A percentile compares a stretch with the other conserved stretches of the same genome.
Evolutionary conservation across 116 monocot species (phyloP).

Genomic region (Papilionanthe hybrid): DNA sequence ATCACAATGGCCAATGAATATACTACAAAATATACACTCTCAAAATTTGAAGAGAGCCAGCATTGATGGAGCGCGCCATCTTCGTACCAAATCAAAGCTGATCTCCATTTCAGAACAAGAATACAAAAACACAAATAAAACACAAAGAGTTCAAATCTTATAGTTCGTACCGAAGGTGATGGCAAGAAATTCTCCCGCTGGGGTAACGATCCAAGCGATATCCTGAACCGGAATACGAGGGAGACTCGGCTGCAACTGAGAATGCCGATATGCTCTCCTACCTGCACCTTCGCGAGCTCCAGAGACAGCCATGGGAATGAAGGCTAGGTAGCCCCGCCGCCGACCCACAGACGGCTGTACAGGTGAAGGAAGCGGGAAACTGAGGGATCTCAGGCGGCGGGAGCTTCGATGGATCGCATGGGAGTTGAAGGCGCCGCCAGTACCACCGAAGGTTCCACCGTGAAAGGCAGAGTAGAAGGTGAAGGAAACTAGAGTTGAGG

Average conservation of each 20-base stretch:
- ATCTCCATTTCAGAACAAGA: not conserved
- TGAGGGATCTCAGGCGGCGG: not conserved
- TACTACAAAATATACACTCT: not conserved
- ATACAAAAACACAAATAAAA: not conserved
- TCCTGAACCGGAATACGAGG: conserved; percentile 41
- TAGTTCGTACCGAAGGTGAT: conserved; percentile 1
- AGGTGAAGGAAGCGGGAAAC: not conserved
- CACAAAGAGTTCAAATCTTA: too few relatives aligned
- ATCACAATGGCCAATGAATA: not conserved
- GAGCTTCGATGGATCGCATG: not conserved
- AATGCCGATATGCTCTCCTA: conserved; percentile 38
- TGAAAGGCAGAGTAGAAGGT: not conserved
- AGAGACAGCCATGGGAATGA: conserved; percentile 2
- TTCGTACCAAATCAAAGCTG: not conserved
- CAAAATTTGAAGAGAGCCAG: not conserved
- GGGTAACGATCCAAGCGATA: conserved; percentile 40
- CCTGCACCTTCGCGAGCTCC: conserved; percentile 10
- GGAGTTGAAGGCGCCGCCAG: not conserved
- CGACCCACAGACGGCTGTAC: not conserved
- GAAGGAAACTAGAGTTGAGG: conserved; percentile 6
- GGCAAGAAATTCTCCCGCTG: conserved; percentile 44
- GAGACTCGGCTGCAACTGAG: conserved; percentile 20
- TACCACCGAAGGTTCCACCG: not conserved
- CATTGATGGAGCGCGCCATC: not conserved
- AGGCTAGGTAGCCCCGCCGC: not conserved